Conservation (phyloP, 768 basidiomycete genomes). For the Leucocoprinus birnbaumii region DNA sequence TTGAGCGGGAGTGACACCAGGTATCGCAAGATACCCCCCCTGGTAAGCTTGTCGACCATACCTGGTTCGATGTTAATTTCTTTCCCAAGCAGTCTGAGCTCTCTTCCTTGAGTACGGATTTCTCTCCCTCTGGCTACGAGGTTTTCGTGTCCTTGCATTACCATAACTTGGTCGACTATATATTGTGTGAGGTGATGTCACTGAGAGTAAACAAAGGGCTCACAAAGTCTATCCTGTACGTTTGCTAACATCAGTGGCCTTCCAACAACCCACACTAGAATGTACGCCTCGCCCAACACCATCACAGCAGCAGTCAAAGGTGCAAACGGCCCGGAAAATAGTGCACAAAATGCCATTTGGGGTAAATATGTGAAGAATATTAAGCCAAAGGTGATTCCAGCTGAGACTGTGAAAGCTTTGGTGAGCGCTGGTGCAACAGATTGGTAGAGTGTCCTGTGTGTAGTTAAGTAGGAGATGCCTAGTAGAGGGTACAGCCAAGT, state of each 20-base stretch:
- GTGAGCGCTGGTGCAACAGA: slow-evolving; percentile 32
- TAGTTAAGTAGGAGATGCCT: slow-evolving; percentile 32
- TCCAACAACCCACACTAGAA: slow-evolving; percentile 30
- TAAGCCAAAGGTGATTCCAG: slow-evolving; percentile 38
- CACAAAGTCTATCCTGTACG: slow-evolving; percentile 38
- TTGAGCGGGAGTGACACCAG: slow-evolving; percentile 66
- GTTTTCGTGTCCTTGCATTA: slow-evolving; percentile 30
- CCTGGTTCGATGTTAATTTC: slow-evolving; percentile 34
- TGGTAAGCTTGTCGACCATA: slow-evolving; percentile 41
- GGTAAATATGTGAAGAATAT: slow-evolving; percentile 65
- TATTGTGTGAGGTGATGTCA: background rate
- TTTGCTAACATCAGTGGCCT: slow-evolving; percentile 31
- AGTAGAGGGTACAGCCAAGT: slow-evolving; percentile 37
- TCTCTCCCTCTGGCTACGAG: slow-evolving; percentile 30
- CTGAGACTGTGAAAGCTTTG: slow-evolving; percentile 35
- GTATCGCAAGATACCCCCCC: slow-evolving; percentile 51
- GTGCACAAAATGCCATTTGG: slow-evolving; percentile 58
- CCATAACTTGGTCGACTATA: slow-evolving; percentile 33
- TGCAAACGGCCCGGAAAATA: slow-evolving; percentile 64
- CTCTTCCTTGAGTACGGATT: slow-evolving; percentile 26
- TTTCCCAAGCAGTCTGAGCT: slow-evolving; percentile 44
- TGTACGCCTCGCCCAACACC: slow-evolving; percentile 41
- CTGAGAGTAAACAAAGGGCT: slow-evolving; percentile 8
- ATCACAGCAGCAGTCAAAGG: slow-evolving; percentile 48
- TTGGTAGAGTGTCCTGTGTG: slow-evolving; percentile 32